Conservation (phyloP, 768 basidiomycete species). For the Melanogaster broomeanus region DNA sequence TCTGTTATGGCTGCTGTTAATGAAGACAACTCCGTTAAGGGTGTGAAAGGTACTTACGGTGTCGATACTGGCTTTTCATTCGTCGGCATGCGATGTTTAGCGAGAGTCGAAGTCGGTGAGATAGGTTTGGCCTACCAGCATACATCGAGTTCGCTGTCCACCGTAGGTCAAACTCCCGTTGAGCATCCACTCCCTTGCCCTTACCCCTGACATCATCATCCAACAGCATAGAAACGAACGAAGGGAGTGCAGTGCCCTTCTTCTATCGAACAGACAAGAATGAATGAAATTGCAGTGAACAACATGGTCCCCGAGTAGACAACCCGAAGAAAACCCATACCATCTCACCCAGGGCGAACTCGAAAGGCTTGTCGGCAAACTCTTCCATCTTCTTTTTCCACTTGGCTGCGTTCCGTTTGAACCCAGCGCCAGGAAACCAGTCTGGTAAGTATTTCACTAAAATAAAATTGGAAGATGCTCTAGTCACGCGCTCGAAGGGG, state of each 20-base stretch:
- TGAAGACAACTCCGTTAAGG: constrained; percentile 1
- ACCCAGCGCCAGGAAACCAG: constrained; percentile 71
- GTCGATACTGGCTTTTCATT: constrained; percentile 51
- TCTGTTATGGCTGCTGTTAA: constrained; percentile 35
- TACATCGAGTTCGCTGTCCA: constrained; percentile 90
- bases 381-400: constrained; percentile 70
- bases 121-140: constrained; percentile 34
- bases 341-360: constrained; percentile 56
- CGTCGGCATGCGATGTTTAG: neutral
- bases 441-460: constrained; percentile 57
- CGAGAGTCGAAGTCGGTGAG: neutral
- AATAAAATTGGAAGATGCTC: neutral
- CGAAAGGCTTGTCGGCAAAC: constrained; percentile 64
- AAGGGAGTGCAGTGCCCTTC: constrained; percentile 39
- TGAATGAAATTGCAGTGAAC: neutral
- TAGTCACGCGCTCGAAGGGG: too few species aligned
- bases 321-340: constrained; percentile 43
- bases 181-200: constrained; percentile 12
- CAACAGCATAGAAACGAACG: constrained; percentile 53
- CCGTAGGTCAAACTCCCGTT: constrained; percentile 67
- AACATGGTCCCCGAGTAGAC: neutral
- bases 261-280: constrained; percentile 21
- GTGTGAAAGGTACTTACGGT: constrained; percentile 43
- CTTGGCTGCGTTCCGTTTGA: constrained; percentile 55
- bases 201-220: constrained; percentile 28